Base-by-base conservation (phyloP, 805 yeast genomes). In the Ogataea naganishii region DNA sequence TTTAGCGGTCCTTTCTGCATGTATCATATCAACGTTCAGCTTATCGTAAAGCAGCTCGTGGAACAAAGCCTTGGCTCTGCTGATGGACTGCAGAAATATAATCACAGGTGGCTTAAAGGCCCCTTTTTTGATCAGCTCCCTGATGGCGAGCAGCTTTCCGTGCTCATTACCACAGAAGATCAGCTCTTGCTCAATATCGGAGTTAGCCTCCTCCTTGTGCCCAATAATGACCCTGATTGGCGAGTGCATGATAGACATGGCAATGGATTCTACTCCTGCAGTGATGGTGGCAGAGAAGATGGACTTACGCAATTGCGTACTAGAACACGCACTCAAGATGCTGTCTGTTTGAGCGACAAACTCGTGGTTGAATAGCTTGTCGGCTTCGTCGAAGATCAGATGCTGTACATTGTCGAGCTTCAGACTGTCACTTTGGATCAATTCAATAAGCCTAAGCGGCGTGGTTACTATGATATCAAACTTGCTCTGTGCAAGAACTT, bases 251-350 rank as follows among this genome's bases (percentile, higher is more conserved):
- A 92, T 82, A 17, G 80, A 66, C 21, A 73, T 66, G 3, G 96
- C 95, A 44, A 86, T 65, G 44, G 82, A 88, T 58, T 89, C 98
- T 14, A 89, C 94, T 32, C 80, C 75, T 2, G 96, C 81, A 1
- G 97, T 95, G 35, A 92, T 80, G 0, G 99, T 92, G 7, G 99
- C 99, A 7, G 96, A 84, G 51, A 81, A 89, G 61, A 94, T 78
- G 8, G 92, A 75, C 56, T 78, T 84, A 30, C 77, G 68, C 19
- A 81, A 49, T 31, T 63, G 47, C 38, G 65, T 49, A 47, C 68
- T 46, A 37, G 71, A 50, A 49, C 83, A 74, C 18, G 69, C 60
- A 4, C 78, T 64, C 36, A 92, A 58, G 35, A 92, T 79, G 31
- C 74, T 77, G 53, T 92, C 99, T 1, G 96, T 81, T 61, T 92